These are phyloP conservation scores for Elongisporangium undulatum DNA, from an alignment of 352 stramenopile species.

Conservation along the genomic window DNA sequence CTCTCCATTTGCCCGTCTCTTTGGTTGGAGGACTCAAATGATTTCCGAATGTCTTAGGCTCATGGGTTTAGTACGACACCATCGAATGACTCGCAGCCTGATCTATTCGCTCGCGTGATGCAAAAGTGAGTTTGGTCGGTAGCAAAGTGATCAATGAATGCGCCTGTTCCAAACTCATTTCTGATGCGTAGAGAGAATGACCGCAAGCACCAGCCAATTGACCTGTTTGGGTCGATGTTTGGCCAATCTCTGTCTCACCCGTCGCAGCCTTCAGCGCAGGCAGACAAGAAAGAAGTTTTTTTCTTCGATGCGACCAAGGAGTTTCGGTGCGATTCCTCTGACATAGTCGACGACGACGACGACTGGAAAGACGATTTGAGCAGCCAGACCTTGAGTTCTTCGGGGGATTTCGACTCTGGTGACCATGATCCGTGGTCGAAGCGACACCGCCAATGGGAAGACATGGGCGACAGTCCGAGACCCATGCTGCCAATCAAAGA, in stretches of 20 bases:
- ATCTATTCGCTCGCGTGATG: neutral
- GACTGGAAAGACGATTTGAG: slow-evolving; percentile 10
- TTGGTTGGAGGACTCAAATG: neutral
- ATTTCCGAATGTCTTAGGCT: neutral
- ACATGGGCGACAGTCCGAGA: neutral
- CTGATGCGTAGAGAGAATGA: neutral
- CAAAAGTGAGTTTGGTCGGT: neutral
- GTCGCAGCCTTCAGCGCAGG: neutral
- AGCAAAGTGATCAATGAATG: too few species aligned
- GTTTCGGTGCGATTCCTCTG: slow-evolving; percentile 8
- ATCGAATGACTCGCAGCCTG: neutral
- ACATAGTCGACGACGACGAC: neutral
- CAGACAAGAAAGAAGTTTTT: slow-evolving; percentile 21
- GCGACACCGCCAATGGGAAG: slow-evolving; percentile 12
- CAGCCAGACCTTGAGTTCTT: slow-evolving; percentile 13
- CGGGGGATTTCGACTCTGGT: slow-evolving; percentile 20
- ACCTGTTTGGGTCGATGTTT: neutral
- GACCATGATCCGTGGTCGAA: slow-evolving; percentile 16
- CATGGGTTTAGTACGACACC: neutral
- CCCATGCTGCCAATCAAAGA: slow-evolving; percentile 6
- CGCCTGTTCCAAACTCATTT: too few species aligned
- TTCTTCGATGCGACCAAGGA: slow-evolving; percentile 35
- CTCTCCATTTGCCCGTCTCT: neutral
- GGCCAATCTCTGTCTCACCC: neutral
- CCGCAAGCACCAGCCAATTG: neutral